Base-by-base conservation (phyloP, 176 grass and related monocot species). In the Rhynchospora tenuis region DNA sequence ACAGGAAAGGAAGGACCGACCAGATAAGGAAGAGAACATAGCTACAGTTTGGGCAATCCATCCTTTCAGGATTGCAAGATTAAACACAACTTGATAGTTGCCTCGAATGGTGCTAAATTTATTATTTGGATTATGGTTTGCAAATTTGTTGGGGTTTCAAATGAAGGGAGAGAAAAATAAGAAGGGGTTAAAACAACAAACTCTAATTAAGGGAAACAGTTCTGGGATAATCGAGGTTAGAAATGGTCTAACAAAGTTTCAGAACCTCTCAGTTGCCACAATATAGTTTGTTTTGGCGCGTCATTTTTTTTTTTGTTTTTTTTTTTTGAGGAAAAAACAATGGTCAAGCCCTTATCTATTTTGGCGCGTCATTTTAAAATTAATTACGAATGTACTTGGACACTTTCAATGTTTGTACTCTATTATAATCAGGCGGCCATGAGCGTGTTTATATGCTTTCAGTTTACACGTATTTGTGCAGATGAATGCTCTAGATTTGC, bases 151-250 rank as follows among this genome's bases (percentile, higher is more conserved):
- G 79, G 59, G 7, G 42, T 60, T 47, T 82, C 43, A 81, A 60
- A 81, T 60, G 55, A 59, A 60, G 13, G 56, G 68, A 72, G 42
- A 19, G 33, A 81, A 81, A 81, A 47, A 50, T 10, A 24, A 33
- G 15, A 63, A 82, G 80, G 58, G 59, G 58, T 82, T 82, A 28
- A 64, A 82, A 82, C 80, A 64, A 46, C 60, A 82, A 82, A 62
- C 9, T 17, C 80, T 50, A 82, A 82, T 82, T 66, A 64, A 27
- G 43, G 80, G 27, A 64, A 82, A 66, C 5, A 20, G 43, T 6
- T 63, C 3, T 13, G 52, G 42, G 77, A 43, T 59, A 58, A 7
- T 51, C n/a, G 52, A 59, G 28, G 54, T 78, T 59, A 81, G 78
- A 19, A 50, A 65, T 48, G 44, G 42, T 48, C 23, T 73, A 50